Percentiles rank a stretch among this genome's conserved stretches.
Conservation (phyloP, 192 early-diverging fungal species). For the Haplosporangium gracile region DNA sequence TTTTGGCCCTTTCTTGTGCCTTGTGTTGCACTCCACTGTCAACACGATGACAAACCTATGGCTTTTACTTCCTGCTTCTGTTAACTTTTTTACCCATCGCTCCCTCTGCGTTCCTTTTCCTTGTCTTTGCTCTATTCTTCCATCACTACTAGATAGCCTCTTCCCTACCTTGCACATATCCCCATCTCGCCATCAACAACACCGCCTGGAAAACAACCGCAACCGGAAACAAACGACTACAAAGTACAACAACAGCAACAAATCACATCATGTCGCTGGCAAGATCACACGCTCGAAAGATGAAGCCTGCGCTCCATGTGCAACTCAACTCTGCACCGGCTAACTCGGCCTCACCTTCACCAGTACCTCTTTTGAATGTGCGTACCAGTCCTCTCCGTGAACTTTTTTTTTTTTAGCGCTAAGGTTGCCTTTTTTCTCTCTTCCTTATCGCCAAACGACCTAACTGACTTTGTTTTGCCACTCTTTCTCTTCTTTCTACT, state of each 20-base stretch:
- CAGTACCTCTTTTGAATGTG: conserved; percentile 39
- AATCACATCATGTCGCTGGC: conserved; percentile 29
- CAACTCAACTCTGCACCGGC: conserved; percentile 32
- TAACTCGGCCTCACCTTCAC: conserved; percentile 21
- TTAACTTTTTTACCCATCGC: background rate
- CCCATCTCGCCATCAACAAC: background rate
- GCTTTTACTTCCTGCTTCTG: background rate
- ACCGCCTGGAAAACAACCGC: background rate
- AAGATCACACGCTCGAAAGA: conserved; percentile 40
- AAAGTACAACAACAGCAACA: background rate
- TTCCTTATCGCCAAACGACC: background rate
- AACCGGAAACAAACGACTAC: background rate
- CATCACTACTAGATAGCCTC: background rate
- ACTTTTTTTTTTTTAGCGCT: background rate
- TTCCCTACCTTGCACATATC: background rate
- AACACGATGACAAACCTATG: background rate
- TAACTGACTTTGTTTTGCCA: background rate
- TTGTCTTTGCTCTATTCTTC: background rate
- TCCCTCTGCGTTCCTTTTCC: background rate
- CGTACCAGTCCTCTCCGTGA: background rate
- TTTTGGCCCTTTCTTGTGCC: background rate
- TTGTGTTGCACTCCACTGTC: background rate
- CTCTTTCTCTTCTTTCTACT: background rate
- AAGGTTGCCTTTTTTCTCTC: no score
- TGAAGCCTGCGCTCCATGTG: conserved; percentile 48